Percentiles rank a stretch among this genome's conserved stretches.
Conservation (phyloP, 805 yeast species). For the Candida andamanensis region DNA sequence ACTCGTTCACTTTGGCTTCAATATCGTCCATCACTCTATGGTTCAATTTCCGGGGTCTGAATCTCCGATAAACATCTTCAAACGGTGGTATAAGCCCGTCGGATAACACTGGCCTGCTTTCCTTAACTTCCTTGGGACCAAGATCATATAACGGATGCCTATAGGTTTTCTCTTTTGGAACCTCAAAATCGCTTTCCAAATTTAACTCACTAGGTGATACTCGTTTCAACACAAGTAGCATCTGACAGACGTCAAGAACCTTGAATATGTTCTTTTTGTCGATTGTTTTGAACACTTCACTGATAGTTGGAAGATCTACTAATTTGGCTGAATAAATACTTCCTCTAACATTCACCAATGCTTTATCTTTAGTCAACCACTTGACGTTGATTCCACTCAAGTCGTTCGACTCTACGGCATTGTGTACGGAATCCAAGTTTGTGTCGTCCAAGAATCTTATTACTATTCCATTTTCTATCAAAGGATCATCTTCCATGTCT, state of each 20-base stretch:
- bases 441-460: constrained; percentile 68
- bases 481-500: constrained; percentile 91
- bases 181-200: constrained; percentile 44
- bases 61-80: constrained; percentile 59
- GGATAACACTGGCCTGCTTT: constrained; percentile 46
- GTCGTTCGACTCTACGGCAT: constrained; percentile 75
- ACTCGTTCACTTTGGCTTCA: constrained; percentile 72
- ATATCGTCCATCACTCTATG: constrained; percentile 70
- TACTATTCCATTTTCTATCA: constrained; percentile 80
- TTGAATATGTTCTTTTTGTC: constrained; percentile 87
- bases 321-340: constrained; percentile 75
- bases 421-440: constrained; percentile 66
- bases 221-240: constrained; percentile 66
- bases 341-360: constrained; percentile 66
- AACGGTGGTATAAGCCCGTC: constrained; percentile 85
- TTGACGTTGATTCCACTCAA: constrained; percentile 65
- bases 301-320: constrained; percentile 83
- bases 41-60: constrained; percentile 67
- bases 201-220: constrained; percentile 35
- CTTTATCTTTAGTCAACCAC: constrained; percentile 80
- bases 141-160: constrained; percentile 37
- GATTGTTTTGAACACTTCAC: constrained; percentile 82
- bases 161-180: constrained; percentile 28
- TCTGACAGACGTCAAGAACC: constrained; percentile 80
- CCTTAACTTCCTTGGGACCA: constrained; percentile 36